Conservation (phyloP, 495 filamentous ascomycete species). For the Hyaloscypha finlandica region DNA sequence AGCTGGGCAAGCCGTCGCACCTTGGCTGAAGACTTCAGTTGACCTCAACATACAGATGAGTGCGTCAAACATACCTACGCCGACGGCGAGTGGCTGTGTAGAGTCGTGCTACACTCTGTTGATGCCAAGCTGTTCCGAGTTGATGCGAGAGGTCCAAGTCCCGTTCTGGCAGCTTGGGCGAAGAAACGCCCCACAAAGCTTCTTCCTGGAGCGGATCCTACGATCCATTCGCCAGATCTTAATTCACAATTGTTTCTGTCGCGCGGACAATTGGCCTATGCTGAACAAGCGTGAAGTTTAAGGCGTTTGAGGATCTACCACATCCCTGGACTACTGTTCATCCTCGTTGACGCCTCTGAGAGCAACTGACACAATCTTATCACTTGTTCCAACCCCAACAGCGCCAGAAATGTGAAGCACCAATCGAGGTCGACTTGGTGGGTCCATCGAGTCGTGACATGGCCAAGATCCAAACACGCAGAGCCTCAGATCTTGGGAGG, state of each 20-base stretch:
- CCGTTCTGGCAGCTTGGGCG: conserved; percentile 1
- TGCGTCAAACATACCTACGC: conserved; percentile 1
- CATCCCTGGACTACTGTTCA: neutral
- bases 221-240: conserved; percentile 6
- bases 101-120: conserved; percentile 5
- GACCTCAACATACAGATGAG: conserved; percentile 5
- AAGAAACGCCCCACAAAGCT: conserved; percentile 16
- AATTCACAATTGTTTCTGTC: neutral
- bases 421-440: conserved; percentile 11
- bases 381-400: conserved; percentile 8
- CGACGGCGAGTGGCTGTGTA: conserved; percentile 12
- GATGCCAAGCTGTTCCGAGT: conserved; percentile 18
- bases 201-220: neutral
- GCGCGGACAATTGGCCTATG: conserved; percentile 8
- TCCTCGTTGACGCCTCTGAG: neutral
- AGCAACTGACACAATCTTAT: conserved; percentile 18
- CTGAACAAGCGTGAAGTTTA: conserved; percentile 12
- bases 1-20: neutral
- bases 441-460: neutral
- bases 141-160: conserved; percentile 21
- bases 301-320: conserved; percentile 27
- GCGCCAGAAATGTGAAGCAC: conserved; percentile 6
- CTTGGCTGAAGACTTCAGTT: neutral
- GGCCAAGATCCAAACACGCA: conserved; percentile 27
- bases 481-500: conserved; percentile 23